Evolutionary conservation across 768 basidiomycete species (phyloP), one percentile per base, ranked within the genome.

Genomic region (Trichaptum fuscoviolaceum): DNA sequence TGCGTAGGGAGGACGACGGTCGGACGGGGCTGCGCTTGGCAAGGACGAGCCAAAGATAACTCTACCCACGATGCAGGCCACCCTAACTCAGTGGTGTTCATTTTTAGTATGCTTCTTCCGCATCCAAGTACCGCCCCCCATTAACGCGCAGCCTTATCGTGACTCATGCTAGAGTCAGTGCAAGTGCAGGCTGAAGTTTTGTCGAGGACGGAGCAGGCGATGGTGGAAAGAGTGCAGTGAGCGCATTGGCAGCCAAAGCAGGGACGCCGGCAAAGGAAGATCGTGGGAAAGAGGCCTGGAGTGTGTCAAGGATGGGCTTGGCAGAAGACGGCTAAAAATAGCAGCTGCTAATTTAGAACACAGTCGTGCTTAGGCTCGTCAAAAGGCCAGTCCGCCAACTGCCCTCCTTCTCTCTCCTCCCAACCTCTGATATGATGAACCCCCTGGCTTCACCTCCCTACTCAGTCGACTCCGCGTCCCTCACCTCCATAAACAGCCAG

Each of bases 341-440:
- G 42, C 59, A 23, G 15, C 15, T 17, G 24, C 59, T 23, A 61
- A 17, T 6, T 25, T 61, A 61, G 59, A 61, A 25, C 59, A 61
- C 15, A 12, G 23, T 15, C 7, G 35, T 24, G 58, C 59, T 61
- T 61, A 34, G 59, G 25, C 59, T 61, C 30, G 59, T 61, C 59
- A 61, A 61, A 61, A 61, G 59, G 59, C 5, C 69, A 62, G 65
- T 71, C 67, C 69, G 66, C 68, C 68, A 69, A 58, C 65, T 61
- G 20, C 63, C 66, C 67, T 58, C 66, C 52, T 67, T 64, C 26
- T 62, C 68, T 69, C 67, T 68, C 68, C 66, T 72, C 52, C 70
- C 66, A 52, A 25, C 64, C 64, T 59, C 30, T 34, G 52, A 70
- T 69, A 79, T 77, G 76, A 79, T 77, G 76, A 71, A 68, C 69